These are phyloP conservation scores for Taphrina populina DNA, from an alignment of 1,139 yeast species.

Conservation along the genomic window DNA sequence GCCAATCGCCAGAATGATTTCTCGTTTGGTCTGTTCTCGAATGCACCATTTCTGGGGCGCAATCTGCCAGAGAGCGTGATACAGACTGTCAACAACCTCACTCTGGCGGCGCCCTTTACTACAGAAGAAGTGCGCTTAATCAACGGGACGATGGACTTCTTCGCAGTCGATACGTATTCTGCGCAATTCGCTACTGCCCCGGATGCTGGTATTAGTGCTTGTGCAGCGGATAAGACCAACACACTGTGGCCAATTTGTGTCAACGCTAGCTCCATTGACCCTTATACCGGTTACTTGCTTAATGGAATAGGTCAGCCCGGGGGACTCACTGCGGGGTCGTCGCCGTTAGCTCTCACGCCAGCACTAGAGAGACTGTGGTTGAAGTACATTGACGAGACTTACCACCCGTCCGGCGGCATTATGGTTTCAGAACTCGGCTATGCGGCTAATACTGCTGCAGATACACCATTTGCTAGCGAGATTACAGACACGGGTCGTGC, in stretches of 20 bases:
- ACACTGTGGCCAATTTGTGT: neutral
- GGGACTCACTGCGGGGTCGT: constrained; percentile 43
- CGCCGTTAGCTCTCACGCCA: constrained; percentile 26
- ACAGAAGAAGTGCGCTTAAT: neutral
- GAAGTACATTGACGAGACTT: constrained; percentile 11
- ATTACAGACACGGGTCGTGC: constrained; percentile 45
- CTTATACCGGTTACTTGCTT: neutral
- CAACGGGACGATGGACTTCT: neutral
- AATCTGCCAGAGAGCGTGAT: neutral
- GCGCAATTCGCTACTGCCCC: neutral
- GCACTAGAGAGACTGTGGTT: constrained; percentile 26
- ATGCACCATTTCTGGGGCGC: neutral
- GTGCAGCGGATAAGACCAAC: neutral
- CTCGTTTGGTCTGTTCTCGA: neutral
- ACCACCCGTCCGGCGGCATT: constrained; percentile 39
- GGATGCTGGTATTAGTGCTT: neutral
- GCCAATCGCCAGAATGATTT: neutral
- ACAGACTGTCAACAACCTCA: neutral
- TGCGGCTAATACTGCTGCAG: constrained; percentile 46
- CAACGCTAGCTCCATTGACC: neutral
- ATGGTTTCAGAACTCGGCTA: constrained; percentile 47
- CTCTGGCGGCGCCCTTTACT: neutral
- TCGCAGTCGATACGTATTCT: neutral
- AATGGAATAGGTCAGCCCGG: constrained; percentile 32
- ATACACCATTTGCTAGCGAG: constrained; percentile 44